Conservation (phyloP, 495 filamentous ascomycete genomes). For the Chlorociboria aeruginascens region DNA sequence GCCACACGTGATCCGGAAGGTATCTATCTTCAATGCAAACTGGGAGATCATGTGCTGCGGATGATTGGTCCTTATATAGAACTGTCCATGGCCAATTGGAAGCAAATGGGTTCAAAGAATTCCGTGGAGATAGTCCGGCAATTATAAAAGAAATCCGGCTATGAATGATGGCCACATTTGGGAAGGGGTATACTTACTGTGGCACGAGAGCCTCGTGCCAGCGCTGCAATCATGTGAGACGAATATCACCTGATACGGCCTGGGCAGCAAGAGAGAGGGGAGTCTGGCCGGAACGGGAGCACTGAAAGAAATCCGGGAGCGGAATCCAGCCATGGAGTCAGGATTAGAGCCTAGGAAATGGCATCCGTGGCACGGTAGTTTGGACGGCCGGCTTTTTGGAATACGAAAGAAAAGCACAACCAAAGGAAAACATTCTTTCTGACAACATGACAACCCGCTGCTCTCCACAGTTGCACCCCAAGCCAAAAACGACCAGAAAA, state of each 20-base stretch:
- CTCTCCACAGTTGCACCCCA: background rate
- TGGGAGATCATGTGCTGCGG: background rate
- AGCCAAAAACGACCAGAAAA: slow-evolving; percentile 7
- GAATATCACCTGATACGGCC: background rate
- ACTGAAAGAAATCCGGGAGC: slow-evolving; percentile 7
- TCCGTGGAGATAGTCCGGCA: background rate
- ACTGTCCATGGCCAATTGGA: background rate
- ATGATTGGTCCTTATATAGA: background rate
- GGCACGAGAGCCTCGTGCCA: too few relatives aligned
- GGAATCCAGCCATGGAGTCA: background rate
- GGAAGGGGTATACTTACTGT: background rate
- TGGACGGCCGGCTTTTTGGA: background rate
- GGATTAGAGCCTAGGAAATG: background rate
- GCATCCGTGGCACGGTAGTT: slow-evolving; percentile 1
- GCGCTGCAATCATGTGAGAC: too few relatives aligned
- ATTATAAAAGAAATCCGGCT: background rate
- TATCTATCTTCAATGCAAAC: background rate
- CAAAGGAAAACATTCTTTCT: slow-evolving; percentile 13
- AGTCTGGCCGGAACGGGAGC: slow-evolving; percentile 3
- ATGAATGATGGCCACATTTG: background rate
- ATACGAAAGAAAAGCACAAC: background rate
- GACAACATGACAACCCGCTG: slow-evolving; percentile 11
- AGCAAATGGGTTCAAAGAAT: too few relatives aligned
- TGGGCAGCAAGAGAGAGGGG: background rate
- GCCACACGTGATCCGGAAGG: slow-evolving; percentile 3